phyloP scores from a whole-genome alignment of 2,329 filamentous ascomycete species.

The Coleophoma eucalyptorum region DNA sequence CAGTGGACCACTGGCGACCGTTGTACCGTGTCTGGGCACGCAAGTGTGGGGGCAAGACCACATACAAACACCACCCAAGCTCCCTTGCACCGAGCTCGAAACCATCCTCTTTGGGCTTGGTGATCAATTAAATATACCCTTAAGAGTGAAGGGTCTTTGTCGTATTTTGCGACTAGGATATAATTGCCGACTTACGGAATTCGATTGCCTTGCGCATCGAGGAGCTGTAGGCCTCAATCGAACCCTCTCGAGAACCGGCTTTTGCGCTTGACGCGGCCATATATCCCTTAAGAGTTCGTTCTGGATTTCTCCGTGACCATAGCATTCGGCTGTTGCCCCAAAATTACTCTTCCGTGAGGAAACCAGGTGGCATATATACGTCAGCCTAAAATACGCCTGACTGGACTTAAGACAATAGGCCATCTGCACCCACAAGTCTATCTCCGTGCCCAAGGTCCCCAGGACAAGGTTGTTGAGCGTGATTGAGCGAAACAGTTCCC shows the following conservation, averaged over 20 bases:
- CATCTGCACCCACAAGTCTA: constrained; percentile 20
- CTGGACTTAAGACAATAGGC: constrained; percentile 19
- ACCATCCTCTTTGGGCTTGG: too few species aligned
- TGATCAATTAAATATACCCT: too few species aligned
- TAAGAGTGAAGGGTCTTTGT: too few species aligned
- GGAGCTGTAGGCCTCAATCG: background rate
- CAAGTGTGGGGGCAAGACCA: too few species aligned
- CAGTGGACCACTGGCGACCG: too few species aligned
- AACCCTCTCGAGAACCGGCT: background rate
- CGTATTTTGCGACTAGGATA: too few species aligned
- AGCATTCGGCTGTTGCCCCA: too few species aligned
- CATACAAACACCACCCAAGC: too few species aligned
- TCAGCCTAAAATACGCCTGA: constrained; percentile 14
- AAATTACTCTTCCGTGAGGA: background rate
- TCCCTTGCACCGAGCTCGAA: too few species aligned
- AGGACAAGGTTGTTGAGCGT: constrained; percentile 6
- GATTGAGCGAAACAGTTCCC: constrained; percentile 10
- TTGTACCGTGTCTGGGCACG: too few species aligned
- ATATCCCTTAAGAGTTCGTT: background rate
- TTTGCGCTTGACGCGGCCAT: background rate
- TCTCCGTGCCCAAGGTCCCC: constrained; percentile 17
- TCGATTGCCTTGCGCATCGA: background rate
- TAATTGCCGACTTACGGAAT: background rate
- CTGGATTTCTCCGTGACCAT: background rate
- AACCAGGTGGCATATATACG: constrained; percentile 17